Conservation (phyloP, 2,329 filamentous ascomycete species). For the Trichoderma koningii region DNA sequence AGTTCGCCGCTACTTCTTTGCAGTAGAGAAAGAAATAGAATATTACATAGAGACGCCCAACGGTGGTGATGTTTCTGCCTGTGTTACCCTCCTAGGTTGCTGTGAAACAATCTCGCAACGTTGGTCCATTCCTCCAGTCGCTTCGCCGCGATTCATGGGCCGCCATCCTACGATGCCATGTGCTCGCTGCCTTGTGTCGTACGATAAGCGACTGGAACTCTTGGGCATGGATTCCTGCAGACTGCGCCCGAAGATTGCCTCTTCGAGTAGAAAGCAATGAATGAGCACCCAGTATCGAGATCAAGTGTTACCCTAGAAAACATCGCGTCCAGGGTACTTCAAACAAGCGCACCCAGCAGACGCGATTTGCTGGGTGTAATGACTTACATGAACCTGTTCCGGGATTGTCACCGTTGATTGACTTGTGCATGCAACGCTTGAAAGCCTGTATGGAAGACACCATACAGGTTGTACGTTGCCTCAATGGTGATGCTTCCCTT, state of each 20-base stretch:
- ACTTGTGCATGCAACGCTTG: constrained; percentile 3
- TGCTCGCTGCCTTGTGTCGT: background rate
- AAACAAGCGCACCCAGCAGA: background rate
- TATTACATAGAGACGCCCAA: background rate
- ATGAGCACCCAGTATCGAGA: background rate
- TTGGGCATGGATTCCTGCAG: background rate
- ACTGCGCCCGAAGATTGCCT: background rate
- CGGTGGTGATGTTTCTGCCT: background rate
- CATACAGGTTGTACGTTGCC: background rate
- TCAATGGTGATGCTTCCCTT: background rate
- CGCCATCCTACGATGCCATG: background rate
- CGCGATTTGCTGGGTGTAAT: background rate
- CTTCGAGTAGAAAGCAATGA: too few species aligned
- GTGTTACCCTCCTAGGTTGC: background rate
- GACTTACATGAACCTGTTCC: constrained; percentile 10
- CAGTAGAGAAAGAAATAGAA: too few species aligned
- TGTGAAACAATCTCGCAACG: background rate
- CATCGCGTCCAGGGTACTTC: background rate
- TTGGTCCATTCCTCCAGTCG: background rate
- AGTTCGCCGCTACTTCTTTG: background rate
- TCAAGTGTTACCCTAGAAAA: background rate
- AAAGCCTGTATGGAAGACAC: background rate
- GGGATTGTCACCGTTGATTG: background rate
- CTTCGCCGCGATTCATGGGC: background rate
- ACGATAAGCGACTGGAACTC: background rate